Evolutionary conservation across 345 rosid genomes (phyloP).

Genomic region (Angophora floribunda): DNA sequence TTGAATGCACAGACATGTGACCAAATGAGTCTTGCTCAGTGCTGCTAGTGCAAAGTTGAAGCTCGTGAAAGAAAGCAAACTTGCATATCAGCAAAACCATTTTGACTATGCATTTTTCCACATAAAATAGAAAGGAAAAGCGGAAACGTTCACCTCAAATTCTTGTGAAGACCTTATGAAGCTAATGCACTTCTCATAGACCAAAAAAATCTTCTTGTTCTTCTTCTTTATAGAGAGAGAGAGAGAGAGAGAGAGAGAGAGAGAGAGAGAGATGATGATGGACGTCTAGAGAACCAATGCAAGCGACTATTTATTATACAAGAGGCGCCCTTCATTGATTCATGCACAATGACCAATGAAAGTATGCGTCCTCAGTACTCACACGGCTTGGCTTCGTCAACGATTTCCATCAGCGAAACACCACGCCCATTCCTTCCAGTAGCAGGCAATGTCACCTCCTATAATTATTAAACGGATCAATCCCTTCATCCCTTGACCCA

Average conservation of each 20-base stretch:
- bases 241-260: not conserved
- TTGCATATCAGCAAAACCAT: not conserved
- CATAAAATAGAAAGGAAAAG: not conserved
- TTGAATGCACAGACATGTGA: not conserved
- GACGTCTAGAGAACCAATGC: not conserved
- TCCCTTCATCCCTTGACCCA: not conserved
- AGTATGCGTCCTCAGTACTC: not conserved
- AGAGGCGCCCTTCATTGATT: not conserved
- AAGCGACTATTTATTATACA: not conserved
- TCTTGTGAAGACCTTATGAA: not conserved
- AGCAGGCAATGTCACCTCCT: not conserved
- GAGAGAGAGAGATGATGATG: not conserved
- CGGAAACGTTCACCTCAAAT: not conserved
- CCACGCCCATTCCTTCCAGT: not conserved
- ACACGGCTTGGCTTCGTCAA: not conserved
- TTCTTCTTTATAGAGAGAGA: not conserved
- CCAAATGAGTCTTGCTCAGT: not conserved
- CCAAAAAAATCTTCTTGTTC: not conserved
- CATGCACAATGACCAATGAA: not conserved
- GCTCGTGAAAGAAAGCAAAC: not conserved
- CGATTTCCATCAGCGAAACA: not conserved
- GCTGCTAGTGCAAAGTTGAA: not conserved
- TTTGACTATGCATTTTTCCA: not conserved
- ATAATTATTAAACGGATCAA: not conserved
- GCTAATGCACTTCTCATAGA: not conserved